Evolutionary conservation across 495 filamentous ascomycete species (phyloP).

Genomic region (Tuber umbilicatum): DNA sequence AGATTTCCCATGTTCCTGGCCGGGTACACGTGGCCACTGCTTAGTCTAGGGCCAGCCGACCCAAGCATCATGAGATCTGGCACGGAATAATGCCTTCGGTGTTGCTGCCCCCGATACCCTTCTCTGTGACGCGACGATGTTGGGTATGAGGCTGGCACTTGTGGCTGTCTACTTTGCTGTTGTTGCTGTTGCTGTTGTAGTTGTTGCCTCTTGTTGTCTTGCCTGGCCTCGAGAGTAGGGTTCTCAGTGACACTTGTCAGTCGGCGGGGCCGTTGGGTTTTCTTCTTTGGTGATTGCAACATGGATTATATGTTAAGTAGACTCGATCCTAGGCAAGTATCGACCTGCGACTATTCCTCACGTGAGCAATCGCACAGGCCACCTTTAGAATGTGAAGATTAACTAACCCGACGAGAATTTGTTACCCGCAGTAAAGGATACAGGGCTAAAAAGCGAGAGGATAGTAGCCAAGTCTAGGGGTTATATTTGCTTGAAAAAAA

Average conservation of each 20-base stretch:
- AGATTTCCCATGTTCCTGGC: slow-evolving; percentile 24
- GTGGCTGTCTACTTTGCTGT: slow-evolving; percentile 25
- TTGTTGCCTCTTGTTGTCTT: slow-evolving; percentile 32
- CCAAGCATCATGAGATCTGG: slow-evolving; percentile 38
- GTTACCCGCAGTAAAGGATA: slow-evolving; percentile 18
- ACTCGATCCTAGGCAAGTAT: slow-evolving; percentile 19
- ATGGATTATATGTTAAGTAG: slow-evolving; percentile 21
- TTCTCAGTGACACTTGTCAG: slow-evolving; percentile 36
- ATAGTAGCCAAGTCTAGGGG: slow-evolving; percentile 5
- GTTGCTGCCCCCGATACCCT: slow-evolving; percentile 24
- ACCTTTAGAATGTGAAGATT: neutral
- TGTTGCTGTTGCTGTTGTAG: slow-evolving; percentile 20
- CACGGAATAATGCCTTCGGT: slow-evolving; percentile 37
- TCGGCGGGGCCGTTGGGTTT: slow-evolving; percentile 37
- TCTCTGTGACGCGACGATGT: slow-evolving; percentile 23
- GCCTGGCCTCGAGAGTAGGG: slow-evolving; percentile 38
- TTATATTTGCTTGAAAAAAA: slow-evolving; percentile 20
- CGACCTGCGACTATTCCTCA: slow-evolving; percentile 18
- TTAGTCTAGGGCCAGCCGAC: slow-evolving; percentile 35
- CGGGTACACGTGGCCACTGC: slow-evolving; percentile 27
- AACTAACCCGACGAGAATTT: slow-evolving; percentile 27
- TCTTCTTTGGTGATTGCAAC: slow-evolving; percentile 38
- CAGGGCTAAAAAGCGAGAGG: slow-evolving; percentile 2
- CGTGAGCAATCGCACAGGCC: slow-evolving; percentile 4
- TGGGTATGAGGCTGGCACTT: slow-evolving; percentile 23